Base-by-base conservation (phyloP, 2,329 filamentous ascomycete genomes). In the Botrytis medusae region DNA sequence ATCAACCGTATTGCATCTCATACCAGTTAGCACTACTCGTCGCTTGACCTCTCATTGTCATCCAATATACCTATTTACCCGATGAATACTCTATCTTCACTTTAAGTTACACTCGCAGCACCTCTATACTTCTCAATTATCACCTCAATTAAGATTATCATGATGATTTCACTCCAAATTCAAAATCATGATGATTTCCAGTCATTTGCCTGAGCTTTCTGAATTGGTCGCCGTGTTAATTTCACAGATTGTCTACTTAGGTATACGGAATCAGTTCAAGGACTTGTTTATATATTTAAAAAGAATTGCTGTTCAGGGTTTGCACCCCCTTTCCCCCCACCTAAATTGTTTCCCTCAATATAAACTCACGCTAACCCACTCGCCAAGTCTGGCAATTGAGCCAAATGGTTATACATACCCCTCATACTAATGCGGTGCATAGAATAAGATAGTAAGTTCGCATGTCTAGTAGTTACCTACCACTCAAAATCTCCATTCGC, bases 291-390 rank as follows among this genome's bases (percentile, higher is more conserved):
- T 32, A 8, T 8, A 20, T 32, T 7, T 20, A 18, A 32, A 6
- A 48, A 25, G 46, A 25, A 7, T 32, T 57, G 0, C n/a, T 20
- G n/a, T 8, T 20, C 1, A 16, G n/a, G 10, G 16, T 57, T 57
- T 4, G 6, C 37, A 40, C 37, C 10, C 6, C 37, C 37, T 37
- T 5, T 48, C 46, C 22, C 46, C 16, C 14, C 48, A 34, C n/a
- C n/a, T n/a, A 14, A 29, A 54, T 48, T 25, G 46, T 54, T n/a
- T 29, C 51, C 16, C 12, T 54, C 25, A 3, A 4, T 4, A 1
- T 54, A 1, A 1, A 18, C 0, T 29, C 25, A 8, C 7, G 4
- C 4, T 1, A n/a, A 16, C 14, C 16, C 51, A n/a, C 51, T 29
- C 16, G 51, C 12, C 7, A 57, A 57, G 16, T 57, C n/a, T 29